Evolutionary conservation across 192 early-diverging fungal species (phyloP).

Genomic region (Backusella psychrophila): DNA sequence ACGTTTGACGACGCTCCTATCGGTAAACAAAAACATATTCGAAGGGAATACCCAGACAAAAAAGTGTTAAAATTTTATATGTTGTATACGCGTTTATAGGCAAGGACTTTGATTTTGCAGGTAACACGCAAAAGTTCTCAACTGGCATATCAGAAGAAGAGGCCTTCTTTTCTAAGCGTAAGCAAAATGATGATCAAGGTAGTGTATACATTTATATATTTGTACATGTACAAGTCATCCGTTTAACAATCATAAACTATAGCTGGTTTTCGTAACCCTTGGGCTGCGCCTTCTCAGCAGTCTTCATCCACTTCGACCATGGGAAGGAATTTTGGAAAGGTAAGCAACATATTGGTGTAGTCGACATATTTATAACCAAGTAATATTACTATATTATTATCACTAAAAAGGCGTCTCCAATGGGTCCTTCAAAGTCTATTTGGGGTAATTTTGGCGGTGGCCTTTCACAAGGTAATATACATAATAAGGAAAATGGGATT

Average conservation of each 20-base stretch:
- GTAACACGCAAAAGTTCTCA: constrained; percentile 51
- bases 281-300: constrained; percentile 5
- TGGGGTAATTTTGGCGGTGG: constrained; percentile 28
- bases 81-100: constrained; percentile 27
- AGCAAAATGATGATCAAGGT: constrained; percentile 34
- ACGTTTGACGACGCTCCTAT: constrained; percentile 66
- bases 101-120: constrained; percentile 73
- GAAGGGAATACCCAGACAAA: neutral
- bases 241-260: neutral
- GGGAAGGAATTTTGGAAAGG: constrained; percentile 11
- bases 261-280: constrained; percentile 14
- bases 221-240: neutral
- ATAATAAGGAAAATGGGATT: neutral
- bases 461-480: constrained; percentile 5
- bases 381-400: neutral
- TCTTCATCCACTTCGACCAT: neutral
- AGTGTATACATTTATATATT: neutral
- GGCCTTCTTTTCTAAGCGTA: constrained; percentile 45
- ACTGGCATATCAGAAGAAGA: constrained; percentile 49
- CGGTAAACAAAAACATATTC: constrained; percentile 30
- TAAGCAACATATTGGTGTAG: neutral
- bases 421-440: constrained; percentile 20
- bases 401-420: neutral
- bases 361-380: neutral
- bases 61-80: neutral